Percentiles rank a stretch among this genome's conserved stretches.
Conservation (phyloP, 129 eudicot genomes). For the Solidago caesia region DNA sequence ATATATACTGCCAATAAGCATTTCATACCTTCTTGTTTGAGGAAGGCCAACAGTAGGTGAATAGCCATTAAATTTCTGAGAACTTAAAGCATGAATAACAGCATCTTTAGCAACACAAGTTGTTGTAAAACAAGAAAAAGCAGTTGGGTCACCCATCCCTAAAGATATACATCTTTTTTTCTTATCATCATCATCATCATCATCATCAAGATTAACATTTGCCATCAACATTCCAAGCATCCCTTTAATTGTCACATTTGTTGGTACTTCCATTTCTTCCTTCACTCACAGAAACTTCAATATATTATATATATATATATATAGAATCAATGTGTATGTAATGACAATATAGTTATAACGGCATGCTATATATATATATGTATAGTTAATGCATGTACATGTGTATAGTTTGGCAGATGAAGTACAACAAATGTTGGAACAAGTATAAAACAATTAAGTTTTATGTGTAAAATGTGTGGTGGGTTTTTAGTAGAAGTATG, state of each 20-base stretch:
- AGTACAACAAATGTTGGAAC: background rate
- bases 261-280: constrained; percentile 43
- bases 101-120: constrained; percentile 60
- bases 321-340: background rate
- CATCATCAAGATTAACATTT: constrained; percentile 27
- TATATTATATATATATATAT: background rate
- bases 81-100: constrained; percentile 48
- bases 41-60: constrained; percentile 91
- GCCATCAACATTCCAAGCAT: constrained; percentile 65
- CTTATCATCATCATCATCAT: constrained; percentile 21
- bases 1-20: background rate
- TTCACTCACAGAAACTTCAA: background rate
- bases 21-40: constrained; percentile 64
- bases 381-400: no score
- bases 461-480: no score
- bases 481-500: no score
- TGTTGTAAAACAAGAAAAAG: constrained; percentile 70
- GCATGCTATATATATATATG: no score
- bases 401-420: no score
- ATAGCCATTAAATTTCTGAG: constrained; percentile 77
- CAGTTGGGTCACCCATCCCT: constrained; percentile 99
- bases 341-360: no score
- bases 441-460: no score
- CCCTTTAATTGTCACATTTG: constrained; percentile 76
- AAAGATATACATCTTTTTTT: constrained; percentile 50